Evolutionary conservation across 139 green algal species (phyloP).

Genomic region (Coccomyxa sp.): DNA sequence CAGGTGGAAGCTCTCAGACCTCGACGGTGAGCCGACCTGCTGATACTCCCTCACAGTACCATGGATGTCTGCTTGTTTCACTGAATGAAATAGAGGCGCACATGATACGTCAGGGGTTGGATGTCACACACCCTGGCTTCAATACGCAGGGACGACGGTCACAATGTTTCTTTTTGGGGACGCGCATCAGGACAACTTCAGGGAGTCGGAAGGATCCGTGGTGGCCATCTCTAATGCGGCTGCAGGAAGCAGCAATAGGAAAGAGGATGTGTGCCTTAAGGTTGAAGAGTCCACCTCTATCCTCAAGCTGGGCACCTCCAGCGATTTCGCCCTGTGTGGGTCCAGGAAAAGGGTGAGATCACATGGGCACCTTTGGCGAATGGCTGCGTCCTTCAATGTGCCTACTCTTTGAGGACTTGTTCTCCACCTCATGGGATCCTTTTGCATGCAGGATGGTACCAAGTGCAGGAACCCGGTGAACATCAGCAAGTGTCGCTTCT

Average conservation of each 20-base stretch:
- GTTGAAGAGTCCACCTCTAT: constrained; percentile 5
- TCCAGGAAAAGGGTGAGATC: constrained; percentile 28
- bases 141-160: constrained; percentile 1
- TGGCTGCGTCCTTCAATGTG: too few species aligned
- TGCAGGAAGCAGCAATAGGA: too few species aligned
- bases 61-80: neutral
- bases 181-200: constrained; percentile 25
- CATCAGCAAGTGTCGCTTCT: constrained; percentile 35
- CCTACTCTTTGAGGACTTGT: too few species aligned
- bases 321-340: constrained; percentile 47
- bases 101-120: neutral
- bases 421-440: too few species aligned
- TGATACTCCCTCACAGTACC: too few species aligned
- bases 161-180: constrained; percentile 43
- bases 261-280: neutral
- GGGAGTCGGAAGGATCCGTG: constrained; percentile 28
- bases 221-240: constrained; percentile 28
- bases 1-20: constrained; percentile 45
- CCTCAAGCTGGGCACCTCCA: constrained; percentile 31
- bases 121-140: neutral
- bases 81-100: neutral
- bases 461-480: constrained; percentile 44
- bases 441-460: constrained; percentile 33
- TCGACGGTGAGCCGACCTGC: constrained; percentile 24
- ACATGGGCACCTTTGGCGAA: neutral